These are phyloP conservation scores for Candida pini DNA, from an alignment of 805 yeast genomes.

Conservation along the genomic window DNA sequence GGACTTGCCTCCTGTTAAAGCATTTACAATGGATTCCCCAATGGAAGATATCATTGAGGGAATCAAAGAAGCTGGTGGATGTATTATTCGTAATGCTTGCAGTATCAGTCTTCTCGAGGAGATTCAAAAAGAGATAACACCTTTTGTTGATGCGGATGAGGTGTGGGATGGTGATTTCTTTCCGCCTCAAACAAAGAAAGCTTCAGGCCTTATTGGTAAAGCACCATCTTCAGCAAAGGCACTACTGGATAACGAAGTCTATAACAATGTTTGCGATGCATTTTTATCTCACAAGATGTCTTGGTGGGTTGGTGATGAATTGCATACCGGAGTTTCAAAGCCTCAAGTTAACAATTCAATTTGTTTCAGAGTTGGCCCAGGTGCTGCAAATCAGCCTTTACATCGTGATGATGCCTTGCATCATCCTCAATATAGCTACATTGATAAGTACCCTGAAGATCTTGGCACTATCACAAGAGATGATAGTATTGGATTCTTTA, in stretches of 20 bases:
- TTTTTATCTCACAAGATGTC: slow-evolving; percentile 16
- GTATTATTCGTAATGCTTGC: slow-evolving; percentile 18
- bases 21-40: slow-evolving; percentile 7
- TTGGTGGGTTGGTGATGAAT: slow-evolving; percentile 20
- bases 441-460: slow-evolving; percentile 12
- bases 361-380: slow-evolving; percentile 23
- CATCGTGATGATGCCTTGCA: slow-evolving; percentile 24
- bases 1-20: slow-evolving; percentile 4
- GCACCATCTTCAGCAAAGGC: slow-evolving; percentile 15
- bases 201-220: slow-evolving; percentile 19
- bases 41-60: slow-evolving; percentile 9
- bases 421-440: slow-evolving; percentile 15
- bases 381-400: slow-evolving; percentile 20
- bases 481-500: slow-evolving; percentile 17
- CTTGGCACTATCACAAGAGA: slow-evolving; percentile 14
- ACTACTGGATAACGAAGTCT: slow-evolving; percentile 14
- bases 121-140: slow-evolving; percentile 17
- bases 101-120: slow-evolving; percentile 9
- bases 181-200: slow-evolving; percentile 22
- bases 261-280: slow-evolving; percentile 14
- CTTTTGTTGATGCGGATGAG: slow-evolving; percentile 18
- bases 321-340: slow-evolving; percentile 17
- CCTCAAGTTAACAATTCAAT: slow-evolving; percentile 18
- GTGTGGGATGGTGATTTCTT: slow-evolving; percentile 23
- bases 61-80: slow-evolving; percentile 22